These are phyloP conservation scores for Tolypocladium sp. DNA, from an alignment of 2,329 filamentous ascomycete species.

Conservation along the genomic window DNA sequence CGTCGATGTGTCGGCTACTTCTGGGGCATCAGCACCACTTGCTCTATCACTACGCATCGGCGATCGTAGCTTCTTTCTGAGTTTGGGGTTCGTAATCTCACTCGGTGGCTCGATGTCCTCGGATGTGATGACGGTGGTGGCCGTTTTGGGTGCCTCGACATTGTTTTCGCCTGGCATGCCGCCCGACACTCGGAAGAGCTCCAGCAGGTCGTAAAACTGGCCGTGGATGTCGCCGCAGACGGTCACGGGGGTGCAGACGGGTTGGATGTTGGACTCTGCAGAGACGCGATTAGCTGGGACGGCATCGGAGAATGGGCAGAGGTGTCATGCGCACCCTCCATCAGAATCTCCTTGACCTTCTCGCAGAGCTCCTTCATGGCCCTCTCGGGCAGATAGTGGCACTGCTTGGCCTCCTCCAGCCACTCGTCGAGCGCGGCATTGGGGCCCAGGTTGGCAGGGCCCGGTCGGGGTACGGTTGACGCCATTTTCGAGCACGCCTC, in stretches of 20 bases:
- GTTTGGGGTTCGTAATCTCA: conserved; percentile 78
- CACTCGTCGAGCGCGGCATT: conserved; percentile 90
- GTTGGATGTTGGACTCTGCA: conserved; percentile 94
- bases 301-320: neutral
- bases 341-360: conserved; percentile 96
- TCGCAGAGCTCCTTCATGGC: conserved; percentile 99
- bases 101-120: conserved; percentile 87
- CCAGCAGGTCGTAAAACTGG: conserved; percentile 95
- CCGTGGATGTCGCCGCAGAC: conserved; percentile 98
- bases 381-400: conserved; percentile 89
- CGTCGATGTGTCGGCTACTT: conserved; percentile 27
- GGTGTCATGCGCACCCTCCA: conserved; percentile 65
- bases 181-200: conserved; percentile 92
- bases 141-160: conserved; percentile 57
- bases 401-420: conserved; percentile 93
- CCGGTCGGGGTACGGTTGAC: conserved; percentile 68
- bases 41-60: conserved; percentile 28
- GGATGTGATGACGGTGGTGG: conserved; percentile 71
- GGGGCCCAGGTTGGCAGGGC: conserved; percentile 74
- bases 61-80: conserved; percentile 71
- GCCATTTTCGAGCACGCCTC: conserved; percentile 26
- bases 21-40: conserved; percentile 41
- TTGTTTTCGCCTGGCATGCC: conserved; percentile 86
- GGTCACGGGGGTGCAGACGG: conserved; percentile 92
- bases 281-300: neutral